phyloP scores from a whole-genome alignment of 192 early-diverging fungal genomes.

The Geranomyces michiganensis region DNA sequence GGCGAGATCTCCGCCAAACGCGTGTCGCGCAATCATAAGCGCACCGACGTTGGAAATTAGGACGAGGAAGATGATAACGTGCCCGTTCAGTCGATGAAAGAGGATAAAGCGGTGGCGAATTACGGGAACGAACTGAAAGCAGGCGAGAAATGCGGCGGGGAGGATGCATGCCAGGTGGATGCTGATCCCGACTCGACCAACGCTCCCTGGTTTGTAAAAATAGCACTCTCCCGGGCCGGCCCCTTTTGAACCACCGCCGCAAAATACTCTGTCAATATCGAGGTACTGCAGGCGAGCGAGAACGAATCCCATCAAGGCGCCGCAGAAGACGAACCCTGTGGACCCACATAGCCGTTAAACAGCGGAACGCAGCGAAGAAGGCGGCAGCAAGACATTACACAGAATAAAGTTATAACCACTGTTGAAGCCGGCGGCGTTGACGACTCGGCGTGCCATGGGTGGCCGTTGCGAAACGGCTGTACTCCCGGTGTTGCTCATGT shows the following conservation, averaged over 20 bases:
- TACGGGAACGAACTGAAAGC: slow-evolving; percentile 9
- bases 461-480: no score
- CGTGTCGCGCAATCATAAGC: neutral
- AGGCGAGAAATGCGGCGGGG: slow-evolving; percentile 6
- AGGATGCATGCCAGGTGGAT: slow-evolving; percentile 2
- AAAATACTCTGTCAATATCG: neutral
- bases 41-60: slow-evolving; percentile 5
- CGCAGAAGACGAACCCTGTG: no score
- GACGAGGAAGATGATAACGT: slow-evolving; percentile 8
- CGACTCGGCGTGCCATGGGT: no score
- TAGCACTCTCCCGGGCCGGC: slow-evolving; percentile 6
- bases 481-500: no score
- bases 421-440: no score
- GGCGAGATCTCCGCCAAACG: slow-evolving; percentile 5
- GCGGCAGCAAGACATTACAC: no score
- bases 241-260: slow-evolving; percentile 1
- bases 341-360: no score
- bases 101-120: neutral
- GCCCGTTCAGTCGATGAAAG: neutral
- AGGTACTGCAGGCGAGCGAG: neutral
- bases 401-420: no score
- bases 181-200: slow-evolving; percentile 7
- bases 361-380: no score
- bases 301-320: no score
- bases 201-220: neutral